phyloP scores from a whole-genome alignment of 257 asterid genomes.

The Penstemon davidsonii region DNA sequence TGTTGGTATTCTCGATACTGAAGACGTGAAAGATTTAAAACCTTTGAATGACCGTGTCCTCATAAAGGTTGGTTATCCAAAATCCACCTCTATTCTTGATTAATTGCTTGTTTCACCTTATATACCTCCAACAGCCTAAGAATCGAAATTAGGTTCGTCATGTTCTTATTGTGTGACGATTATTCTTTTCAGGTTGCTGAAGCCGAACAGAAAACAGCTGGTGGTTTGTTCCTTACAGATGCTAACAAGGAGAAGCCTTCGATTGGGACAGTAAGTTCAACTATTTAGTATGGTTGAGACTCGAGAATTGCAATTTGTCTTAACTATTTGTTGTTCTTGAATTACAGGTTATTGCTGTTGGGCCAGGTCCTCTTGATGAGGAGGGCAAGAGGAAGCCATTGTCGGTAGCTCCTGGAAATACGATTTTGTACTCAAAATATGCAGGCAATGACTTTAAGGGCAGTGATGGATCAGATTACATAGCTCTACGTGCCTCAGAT shows the following conservation, averaged over 20 bases:
- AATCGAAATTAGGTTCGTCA: background rate
- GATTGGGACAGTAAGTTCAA: conserved; percentile 69
- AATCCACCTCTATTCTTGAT: too few species aligned
- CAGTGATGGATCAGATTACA: conserved; percentile 67
- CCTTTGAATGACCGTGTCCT: conserved; percentile 91
- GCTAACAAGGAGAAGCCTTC: conserved; percentile 93
- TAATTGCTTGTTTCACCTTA: background rate
- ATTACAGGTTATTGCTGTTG: conserved; percentile 75
- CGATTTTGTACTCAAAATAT: conserved; percentile 81
- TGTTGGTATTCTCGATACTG: conserved; percentile 82
- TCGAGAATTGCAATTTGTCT: too few species aligned
- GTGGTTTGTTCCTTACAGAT: conserved; percentile 82
- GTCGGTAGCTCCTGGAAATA: conserved; percentile 66
- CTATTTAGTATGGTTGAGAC: background rate
- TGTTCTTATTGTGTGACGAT: background rate
- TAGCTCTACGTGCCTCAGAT: conserved; percentile 73
- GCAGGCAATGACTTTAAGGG: conserved; percentile 92
- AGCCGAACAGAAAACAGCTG: conserved; percentile 85
- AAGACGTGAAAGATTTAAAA: conserved; percentile 80
- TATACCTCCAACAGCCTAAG: background rate
- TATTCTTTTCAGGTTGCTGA: conserved; percentile 60
- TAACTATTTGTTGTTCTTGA: background rate
- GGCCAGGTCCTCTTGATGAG: conserved; percentile 83
- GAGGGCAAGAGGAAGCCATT: conserved; percentile 80
- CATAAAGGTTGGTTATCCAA: conserved; percentile 54